phyloP scores from a whole-genome alignment of 441 rosid genomes.

The Biscutella auriculata region DNA sequence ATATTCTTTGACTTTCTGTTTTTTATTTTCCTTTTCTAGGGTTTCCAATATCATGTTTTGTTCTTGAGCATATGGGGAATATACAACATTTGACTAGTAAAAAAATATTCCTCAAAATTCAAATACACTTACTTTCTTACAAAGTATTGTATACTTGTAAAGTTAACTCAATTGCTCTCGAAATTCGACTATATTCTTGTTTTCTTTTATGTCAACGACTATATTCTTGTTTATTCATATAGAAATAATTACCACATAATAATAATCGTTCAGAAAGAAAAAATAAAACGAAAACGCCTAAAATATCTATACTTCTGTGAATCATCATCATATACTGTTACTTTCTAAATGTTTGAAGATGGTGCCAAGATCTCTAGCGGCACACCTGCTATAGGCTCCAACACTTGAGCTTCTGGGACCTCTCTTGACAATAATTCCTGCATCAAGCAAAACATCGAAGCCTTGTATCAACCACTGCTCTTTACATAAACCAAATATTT shows the following conservation, averaged over 20 bases:
- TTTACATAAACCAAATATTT: background rate
- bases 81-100: background rate
- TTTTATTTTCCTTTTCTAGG: background rate
- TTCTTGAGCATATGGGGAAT: slow-evolving; percentile 14
- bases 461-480: background rate
- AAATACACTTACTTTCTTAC: too few relatives aligned
- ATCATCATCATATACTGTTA: background rate
- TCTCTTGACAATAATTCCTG: slow-evolving; percentile 60
- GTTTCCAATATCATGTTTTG: slow-evolving; percentile 2
- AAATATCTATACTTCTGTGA: background rate
- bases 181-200: too few relatives aligned
- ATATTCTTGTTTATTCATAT: too few relatives aligned
- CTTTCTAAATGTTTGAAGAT: slow-evolving; percentile 6
- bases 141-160: too few relatives aligned
- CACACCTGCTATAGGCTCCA: slow-evolving; percentile 64
- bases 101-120: too few relatives aligned
- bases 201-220: too few relatives aligned
- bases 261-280: background rate
- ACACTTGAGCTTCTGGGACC: slow-evolving; percentile 49
- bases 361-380: slow-evolving; percentile 41
- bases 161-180: too few relatives aligned
- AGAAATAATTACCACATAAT: background rate
- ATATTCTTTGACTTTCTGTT: slow-evolving; percentile 24
- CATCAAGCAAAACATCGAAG: slow-evolving; percentile 4
- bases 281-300: background rate